Evolutionary conservation across 192 early-diverging fungal genomes (phyloP).

Genomic region (Entomortierella beljakovae): DNA sequence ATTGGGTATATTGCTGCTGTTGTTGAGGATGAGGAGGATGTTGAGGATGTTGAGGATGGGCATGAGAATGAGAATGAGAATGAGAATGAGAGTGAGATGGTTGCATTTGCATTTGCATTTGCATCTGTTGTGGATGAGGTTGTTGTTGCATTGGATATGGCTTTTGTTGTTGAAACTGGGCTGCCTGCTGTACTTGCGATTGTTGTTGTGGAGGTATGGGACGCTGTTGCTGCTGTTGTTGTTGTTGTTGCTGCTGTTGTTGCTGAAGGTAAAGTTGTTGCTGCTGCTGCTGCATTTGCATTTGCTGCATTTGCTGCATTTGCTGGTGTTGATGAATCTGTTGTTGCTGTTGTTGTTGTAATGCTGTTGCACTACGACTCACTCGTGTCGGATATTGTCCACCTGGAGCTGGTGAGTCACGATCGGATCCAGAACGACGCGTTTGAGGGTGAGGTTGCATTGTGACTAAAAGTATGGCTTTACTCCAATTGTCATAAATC

Average conservation of each 20-base stretch:
- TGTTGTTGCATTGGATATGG: constrained; percentile 17
- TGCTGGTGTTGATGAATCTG: constrained; percentile 7
- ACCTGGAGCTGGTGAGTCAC: constrained; percentile 21
- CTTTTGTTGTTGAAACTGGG: constrained; percentile 3
- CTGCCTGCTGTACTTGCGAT: constrained; percentile 10
- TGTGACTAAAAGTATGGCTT: constrained; percentile 20
- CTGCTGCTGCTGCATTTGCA: constrained; percentile 11
- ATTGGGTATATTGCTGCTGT: constrained; percentile 18
- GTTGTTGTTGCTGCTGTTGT: constrained; percentile 13
- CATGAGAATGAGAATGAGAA: not conserved
- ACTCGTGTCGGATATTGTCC: constrained; percentile 28
- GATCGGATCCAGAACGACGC: not conserved
- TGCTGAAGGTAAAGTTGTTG: constrained; percentile 9
- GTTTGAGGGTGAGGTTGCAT: constrained; percentile 29
- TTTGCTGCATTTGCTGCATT: constrained; percentile 10
- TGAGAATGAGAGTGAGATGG: constrained; percentile 5
- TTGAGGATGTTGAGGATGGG: not conserved
- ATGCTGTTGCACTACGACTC: constrained; percentile 14
- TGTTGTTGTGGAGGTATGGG: constrained; percentile 3
- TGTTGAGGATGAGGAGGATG: not conserved
- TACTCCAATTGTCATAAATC: constrained; percentile 31
- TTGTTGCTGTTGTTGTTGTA: constrained; percentile 5
- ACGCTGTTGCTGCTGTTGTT: constrained; percentile 12
- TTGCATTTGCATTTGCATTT: not conserved
- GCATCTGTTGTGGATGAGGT: constrained; percentile 5